Percentiles rank a stretch among this genome's conserved stretches.
phyloP scores from a whole-genome alignment of 768 basidiomycete species.

The Amanita fuliginea region DNA sequence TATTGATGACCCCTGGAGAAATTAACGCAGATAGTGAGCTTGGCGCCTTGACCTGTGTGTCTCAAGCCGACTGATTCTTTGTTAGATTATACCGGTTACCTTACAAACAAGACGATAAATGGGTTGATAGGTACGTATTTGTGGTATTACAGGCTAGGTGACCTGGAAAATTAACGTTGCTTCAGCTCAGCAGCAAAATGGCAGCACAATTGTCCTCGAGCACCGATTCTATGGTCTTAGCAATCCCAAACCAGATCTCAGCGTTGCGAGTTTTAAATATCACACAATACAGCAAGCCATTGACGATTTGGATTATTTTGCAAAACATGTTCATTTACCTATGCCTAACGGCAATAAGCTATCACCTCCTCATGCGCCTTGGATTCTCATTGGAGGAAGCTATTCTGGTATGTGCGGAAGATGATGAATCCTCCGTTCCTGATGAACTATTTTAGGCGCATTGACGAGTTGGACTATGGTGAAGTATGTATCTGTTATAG shows the following conservation, averaged over 20 bases:
- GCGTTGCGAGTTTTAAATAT: slow-evolving; percentile 39
- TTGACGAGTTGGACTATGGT: slow-evolving; percentile 59
- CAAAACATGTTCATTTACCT: slow-evolving; percentile 52
- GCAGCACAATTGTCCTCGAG: slow-evolving; percentile 52
- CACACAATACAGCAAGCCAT: slow-evolving; percentile 70
- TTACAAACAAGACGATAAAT: slow-evolving; percentile 53
- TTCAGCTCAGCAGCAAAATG: slow-evolving; percentile 52
- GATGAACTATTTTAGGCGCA: slow-evolving; percentile 17
- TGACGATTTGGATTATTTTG: slow-evolving; percentile 62
- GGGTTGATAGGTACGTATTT: slow-evolving; percentile 35
- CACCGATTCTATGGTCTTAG: slow-evolving; percentile 73
- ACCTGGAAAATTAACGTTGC: background rate
- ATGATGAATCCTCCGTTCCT: background rate
- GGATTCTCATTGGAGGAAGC: slow-evolving; percentile 41
- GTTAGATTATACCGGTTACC: slow-evolving; percentile 38
- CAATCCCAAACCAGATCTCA: slow-evolving; percentile 55
- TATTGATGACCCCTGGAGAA: slow-evolving; percentile 61
- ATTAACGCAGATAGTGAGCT: slow-evolving; percentile 36
- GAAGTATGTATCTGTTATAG: slow-evolving; percentile 30
- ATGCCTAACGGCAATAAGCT: slow-evolving; percentile 56
- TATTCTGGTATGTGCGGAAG: slow-evolving; percentile 27
- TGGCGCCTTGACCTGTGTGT: background rate
- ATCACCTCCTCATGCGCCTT: slow-evolving; percentile 41
- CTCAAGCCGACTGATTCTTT: background rate
- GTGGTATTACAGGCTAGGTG: background rate